phyloP scores from a whole-genome alignment of 192 early-diverging fungal genomes.

The Podila horticola region DNA sequence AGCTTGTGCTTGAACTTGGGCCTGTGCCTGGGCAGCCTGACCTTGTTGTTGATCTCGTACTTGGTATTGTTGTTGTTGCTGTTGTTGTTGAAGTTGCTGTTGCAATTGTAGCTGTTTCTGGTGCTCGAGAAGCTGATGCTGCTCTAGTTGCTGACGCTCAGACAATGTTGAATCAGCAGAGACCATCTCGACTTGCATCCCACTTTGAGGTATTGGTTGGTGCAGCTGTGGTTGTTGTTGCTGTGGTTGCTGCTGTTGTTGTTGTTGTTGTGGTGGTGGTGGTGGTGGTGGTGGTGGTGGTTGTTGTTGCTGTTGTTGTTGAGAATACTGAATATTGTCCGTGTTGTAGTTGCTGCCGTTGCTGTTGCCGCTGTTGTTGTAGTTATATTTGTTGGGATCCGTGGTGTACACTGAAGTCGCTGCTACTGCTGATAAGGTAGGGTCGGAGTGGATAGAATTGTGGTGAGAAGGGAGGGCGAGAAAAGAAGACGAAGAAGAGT shows the following conservation, averaged over 20 bases:
- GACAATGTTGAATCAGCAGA: constrained; percentile 40
- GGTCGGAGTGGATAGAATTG: not conserved
- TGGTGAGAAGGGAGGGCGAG: not conserved
- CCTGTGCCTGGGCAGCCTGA: constrained; percentile 3
- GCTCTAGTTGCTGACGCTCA: constrained; percentile 32
- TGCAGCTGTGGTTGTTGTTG: not conserved
- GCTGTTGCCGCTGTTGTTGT: not conserved
- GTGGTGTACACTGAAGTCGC: not conserved
- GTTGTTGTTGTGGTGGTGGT: not conserved
- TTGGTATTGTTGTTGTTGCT: constrained; percentile 3
- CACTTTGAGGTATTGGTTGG: not conserved
- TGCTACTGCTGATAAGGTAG: not conserved
- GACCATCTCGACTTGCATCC: constrained; percentile 49
- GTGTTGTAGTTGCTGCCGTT: not conserved
- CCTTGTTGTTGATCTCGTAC: constrained; percentile 10
- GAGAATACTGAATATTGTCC: not conserved
- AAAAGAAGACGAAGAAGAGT: not conserved
- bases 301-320: constrained; percentile 2
- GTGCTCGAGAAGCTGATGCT: constrained; percentile 26
- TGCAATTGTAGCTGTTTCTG: constrained; percentile 8
- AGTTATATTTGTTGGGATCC: not conserved
- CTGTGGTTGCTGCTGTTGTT: not conserved
- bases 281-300: not conserved
- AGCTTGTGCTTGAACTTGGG: not conserved
- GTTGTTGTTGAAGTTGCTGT: constrained; percentile 11